Percentiles rank a stretch among this genome's conserved stretches.
These are phyloP conservation scores for Pseudopithomyces chartarum DNA, from an alignment of 2,329 filamentous ascomycete species.

Conservation along the genomic window DNA sequence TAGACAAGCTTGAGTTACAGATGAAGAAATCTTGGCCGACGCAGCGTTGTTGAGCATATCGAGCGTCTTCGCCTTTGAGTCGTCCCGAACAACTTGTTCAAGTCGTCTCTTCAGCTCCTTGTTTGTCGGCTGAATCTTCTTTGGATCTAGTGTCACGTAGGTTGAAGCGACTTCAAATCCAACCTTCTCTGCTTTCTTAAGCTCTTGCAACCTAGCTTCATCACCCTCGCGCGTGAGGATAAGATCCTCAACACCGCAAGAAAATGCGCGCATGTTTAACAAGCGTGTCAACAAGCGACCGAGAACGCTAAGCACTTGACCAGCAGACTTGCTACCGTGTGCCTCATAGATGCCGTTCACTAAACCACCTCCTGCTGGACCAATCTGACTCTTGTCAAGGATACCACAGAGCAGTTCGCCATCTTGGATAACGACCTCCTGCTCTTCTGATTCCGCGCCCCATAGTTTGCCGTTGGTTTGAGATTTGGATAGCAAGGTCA, in stretches of 20 bases:
- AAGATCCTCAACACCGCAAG: constrained; percentile 96
- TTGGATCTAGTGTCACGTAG: constrained; percentile 81
- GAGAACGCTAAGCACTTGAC: constrained; percentile 85
- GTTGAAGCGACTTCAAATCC: constrained; percentile 82
- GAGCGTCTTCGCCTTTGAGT: constrained; percentile 87
- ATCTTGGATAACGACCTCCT: constrained; percentile 78
- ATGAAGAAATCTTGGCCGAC: constrained; percentile 73
- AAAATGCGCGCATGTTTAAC: constrained; percentile 92
- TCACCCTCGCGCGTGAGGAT: constrained; percentile 83
- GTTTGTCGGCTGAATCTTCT: constrained; percentile 65
- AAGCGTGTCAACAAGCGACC: constrained; percentile 88
- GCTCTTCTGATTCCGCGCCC: constrained; percentile 77
- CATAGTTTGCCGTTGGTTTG: constrained; percentile 80
- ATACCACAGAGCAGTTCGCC: constrained; percentile 90
- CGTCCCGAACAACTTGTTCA: constrained; percentile 88
- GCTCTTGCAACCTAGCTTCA: constrained; percentile 67
- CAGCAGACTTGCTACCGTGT: constrained; percentile 85
- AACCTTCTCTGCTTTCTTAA: constrained; percentile 69
- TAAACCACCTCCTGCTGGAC: constrained; percentile 82
- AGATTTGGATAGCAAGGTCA: constrained; percentile 80
- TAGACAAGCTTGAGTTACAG: constrained; percentile 78
- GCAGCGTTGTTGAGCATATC: constrained; percentile 82
- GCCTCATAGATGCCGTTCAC: constrained; percentile 93
- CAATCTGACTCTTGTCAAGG: constrained; percentile 93
- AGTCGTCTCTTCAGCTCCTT: constrained; percentile 76